Conservation (phyloP, 202 grass and related monocot genomes). For the Carex arenaria region DNA sequence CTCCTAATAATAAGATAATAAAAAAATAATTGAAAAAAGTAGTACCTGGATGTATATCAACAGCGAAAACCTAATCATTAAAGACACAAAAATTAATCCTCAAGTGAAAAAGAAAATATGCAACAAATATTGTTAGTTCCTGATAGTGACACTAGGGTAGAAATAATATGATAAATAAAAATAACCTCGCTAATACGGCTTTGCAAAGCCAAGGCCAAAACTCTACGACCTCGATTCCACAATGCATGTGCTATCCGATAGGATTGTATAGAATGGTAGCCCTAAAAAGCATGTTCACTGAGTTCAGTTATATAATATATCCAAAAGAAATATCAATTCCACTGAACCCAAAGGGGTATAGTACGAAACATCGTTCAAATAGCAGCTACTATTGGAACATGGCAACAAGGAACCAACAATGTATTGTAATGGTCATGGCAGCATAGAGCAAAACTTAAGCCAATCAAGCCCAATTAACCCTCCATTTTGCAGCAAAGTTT, state of each 20-base stretch:
- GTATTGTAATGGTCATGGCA: neutral
- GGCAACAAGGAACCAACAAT: neutral
- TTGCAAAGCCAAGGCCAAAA: conserved; percentile 91
- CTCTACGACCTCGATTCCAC: conserved; percentile 92
- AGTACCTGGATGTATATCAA: conserved; percentile 98
- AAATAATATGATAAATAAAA: conserved; percentile 10
- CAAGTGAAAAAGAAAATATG: neutral
- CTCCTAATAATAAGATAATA: neutral
- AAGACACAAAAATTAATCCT: conserved; percentile 17
- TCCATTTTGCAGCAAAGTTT: neutral
- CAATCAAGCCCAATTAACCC: neutral
- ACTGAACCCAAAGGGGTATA: neutral
- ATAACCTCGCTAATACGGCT: conserved; percentile 96
- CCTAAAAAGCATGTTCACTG: conserved; percentile 34
- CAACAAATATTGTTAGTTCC: neutral
- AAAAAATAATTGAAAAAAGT: neutral
- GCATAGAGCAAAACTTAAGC: neutral
- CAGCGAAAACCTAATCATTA: conserved; percentile 83
- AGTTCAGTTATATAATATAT: neutral
- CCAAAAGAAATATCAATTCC: neutral
- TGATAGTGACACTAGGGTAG: neutral
- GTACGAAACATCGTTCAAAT: neutral
- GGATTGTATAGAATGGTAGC: conserved; percentile 96
- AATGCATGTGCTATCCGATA: conserved; percentile 93
- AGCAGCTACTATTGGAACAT: neutral